Evolutionary conservation across 305 asterid genomes (phyloP).

Genomic region (Euphrasia arctica): DNA sequence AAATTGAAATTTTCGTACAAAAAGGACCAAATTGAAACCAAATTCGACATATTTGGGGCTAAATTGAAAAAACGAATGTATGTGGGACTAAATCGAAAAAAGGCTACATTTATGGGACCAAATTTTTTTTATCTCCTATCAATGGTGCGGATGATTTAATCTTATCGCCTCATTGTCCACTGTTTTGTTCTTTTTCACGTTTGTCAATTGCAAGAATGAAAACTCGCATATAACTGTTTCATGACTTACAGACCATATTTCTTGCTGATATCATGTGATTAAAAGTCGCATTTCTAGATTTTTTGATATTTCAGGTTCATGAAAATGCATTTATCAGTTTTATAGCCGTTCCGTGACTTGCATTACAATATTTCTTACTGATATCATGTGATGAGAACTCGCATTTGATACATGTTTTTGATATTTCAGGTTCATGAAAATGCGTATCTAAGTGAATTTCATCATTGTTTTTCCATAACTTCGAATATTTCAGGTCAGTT

Average conservation of each 20-base stretch:
- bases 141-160: slow-evolving; percentile 12
- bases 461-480: slow-evolving; percentile 78
- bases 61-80: too few relatives aligned
- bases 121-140: neutral
- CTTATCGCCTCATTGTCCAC: slow-evolving; percentile 17
- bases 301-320: slow-evolving; percentile 30
- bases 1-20: too few relatives aligned
- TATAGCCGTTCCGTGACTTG: slow-evolving; percentile 5
- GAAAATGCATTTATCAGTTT: slow-evolving; percentile 1
- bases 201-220: neutral
- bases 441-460: slow-evolving; percentile 81
- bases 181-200: slow-evolving; percentile 3
- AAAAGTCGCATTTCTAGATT: slow-evolving; percentile 17
- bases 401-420: slow-evolving; percentile 21
- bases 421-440: slow-evolving; percentile 86
- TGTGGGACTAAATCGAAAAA: too few relatives aligned
- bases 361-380: slow-evolving; percentile 8
- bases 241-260: slow-evolving; percentile 11
- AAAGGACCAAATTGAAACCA: too few relatives aligned
- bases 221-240: neutral
- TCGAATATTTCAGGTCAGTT: slow-evolving; percentile 77
- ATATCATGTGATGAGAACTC: slow-evolving; percentile 12
- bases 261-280: slow-evolving; percentile 12
- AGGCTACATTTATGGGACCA: too few relatives aligned
- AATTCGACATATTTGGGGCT: too few relatives aligned